These are phyloP conservation scores for Arxiozyma slooffiae DNA, from an alignment of 1,139 yeast genomes.

Conservation along the genomic window DNA sequence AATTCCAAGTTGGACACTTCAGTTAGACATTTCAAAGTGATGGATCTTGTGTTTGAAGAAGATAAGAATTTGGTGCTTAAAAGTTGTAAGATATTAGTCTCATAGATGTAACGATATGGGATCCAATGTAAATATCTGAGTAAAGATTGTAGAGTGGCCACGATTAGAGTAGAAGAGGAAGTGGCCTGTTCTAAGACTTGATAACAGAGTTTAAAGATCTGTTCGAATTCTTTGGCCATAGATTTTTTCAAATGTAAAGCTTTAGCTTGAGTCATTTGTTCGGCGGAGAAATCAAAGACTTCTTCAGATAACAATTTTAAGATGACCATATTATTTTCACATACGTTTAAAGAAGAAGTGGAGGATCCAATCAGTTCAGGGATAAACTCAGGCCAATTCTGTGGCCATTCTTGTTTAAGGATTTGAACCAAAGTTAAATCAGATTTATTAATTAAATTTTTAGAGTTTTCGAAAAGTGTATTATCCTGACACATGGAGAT, in stretches of 20 bases:
- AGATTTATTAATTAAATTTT: constrained; percentile 82
- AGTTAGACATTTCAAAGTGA: constrained; percentile 82
- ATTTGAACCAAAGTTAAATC: constrained; percentile 90
- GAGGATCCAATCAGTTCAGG: constrained; percentile 87
- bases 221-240: constrained; percentile 85
- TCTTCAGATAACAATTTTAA: constrained; percentile 85
- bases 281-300: constrained; percentile 88
- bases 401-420: constrained; percentile 98
- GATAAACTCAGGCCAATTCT: constrained; percentile 93
- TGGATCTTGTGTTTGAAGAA: constrained; percentile 72
- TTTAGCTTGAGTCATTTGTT: constrained; percentile 93
- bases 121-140: constrained; percentile 90
- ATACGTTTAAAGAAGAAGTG: constrained; percentile 78
- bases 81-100: constrained; percentile 66
- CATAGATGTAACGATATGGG: constrained; percentile 80
- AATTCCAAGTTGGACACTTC: constrained; percentile 69
- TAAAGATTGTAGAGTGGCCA: constrained; percentile 76
- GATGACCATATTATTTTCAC: constrained; percentile 95
- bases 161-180: constrained; percentile 66
- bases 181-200: constrained; percentile 81
- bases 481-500: constrained; percentile 85
- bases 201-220: constrained; percentile 83
- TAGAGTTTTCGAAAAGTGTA: constrained; percentile 59
- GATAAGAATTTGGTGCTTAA: constrained; percentile 67
- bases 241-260: constrained; percentile 71